A percentile compares a stretch with the other conserved stretches of the same genome.
Evolutionary conservation across 495 filamentous ascomycete genomes (phyloP).

Genomic region (Penicillium steckii): DNA sequence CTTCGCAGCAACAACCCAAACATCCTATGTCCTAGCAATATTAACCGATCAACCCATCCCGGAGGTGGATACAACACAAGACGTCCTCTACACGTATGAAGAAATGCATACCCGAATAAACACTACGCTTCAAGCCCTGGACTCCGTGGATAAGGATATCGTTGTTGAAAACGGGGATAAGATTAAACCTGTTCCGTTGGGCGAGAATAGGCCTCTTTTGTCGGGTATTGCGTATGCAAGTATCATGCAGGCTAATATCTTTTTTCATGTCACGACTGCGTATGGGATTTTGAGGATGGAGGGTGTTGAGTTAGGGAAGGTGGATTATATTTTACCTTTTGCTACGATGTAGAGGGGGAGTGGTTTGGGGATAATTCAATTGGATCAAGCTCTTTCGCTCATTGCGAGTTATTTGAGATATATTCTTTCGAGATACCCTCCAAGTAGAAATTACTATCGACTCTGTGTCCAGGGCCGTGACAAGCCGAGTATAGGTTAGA

Average conservation of each 20-base stretch:
- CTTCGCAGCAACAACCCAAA: conserved; percentile 7
- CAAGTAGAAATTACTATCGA: too few relatives aligned
- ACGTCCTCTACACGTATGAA: conserved; percentile 8
- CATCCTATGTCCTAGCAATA: conserved; percentile 4
- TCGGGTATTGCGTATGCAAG: conserved; percentile 6
- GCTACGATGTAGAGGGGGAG: too few relatives aligned
- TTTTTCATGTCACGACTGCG: conserved; percentile 53
- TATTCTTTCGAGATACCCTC: too few relatives aligned
- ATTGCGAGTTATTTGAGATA: too few relatives aligned
- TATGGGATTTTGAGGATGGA: conserved; percentile 54
- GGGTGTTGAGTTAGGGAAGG: conserved; percentile 54
- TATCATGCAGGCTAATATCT: conserved; percentile 40
- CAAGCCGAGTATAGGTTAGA: too few relatives aligned
- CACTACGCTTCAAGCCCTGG: conserved; percentile 1
- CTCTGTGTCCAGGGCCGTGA: too few relatives aligned
- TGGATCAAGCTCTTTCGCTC: too few relatives aligned
- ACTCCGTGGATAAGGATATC: conserved; percentile 1
- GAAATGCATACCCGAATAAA: conserved; percentile 11
- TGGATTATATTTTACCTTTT: conserved; percentile 34
- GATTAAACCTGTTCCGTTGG: neutral
- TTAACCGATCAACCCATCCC: conserved; percentile 1
- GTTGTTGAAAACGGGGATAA: conserved; percentile 5
- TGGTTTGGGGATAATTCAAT: too few relatives aligned
- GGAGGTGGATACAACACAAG: neutral
- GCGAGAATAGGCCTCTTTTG: neutral